phyloP scores from a whole-genome alignment of 768 basidiomycete species.

The Mycena belliarum region DNA sequence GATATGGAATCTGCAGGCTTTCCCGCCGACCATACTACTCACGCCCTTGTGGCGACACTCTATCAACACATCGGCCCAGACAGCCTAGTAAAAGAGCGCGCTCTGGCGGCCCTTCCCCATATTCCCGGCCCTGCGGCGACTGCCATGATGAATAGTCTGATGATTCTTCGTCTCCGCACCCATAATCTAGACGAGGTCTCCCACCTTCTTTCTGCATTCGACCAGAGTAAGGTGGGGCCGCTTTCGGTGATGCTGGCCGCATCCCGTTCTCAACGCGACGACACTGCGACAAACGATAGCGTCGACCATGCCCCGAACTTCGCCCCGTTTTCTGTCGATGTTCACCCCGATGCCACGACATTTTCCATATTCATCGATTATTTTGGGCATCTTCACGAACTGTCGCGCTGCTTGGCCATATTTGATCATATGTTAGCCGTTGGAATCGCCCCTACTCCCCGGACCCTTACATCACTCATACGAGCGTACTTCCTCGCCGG shows the following conservation, averaged over 20 bases:
- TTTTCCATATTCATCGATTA: constrained; percentile 65
- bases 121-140: constrained; percentile 45
- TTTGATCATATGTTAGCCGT: constrained; percentile 46
- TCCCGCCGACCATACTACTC: constrained; percentile 55
- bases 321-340: constrained; percentile 13
- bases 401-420: constrained; percentile 46
- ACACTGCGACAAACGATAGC: neutral
- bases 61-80: constrained; percentile 62
- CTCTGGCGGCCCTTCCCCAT: constrained; percentile 46
- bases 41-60: constrained; percentile 55
- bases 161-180: constrained; percentile 59
- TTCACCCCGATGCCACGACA: constrained; percentile 57
- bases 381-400: constrained; percentile 44
- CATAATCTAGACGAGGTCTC: constrained; percentile 49
- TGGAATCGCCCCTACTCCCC: constrained; percentile 46
- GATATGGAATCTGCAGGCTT: constrained; percentile 60
- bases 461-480: constrained; percentile 54
- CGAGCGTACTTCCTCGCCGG: constrained; percentile 53
- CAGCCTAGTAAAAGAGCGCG: constrained; percentile 50
- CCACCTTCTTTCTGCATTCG: constrained; percentile 42
- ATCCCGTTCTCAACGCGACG: constrained; percentile 8
- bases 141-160: constrained; percentile 68
- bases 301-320: neutral
- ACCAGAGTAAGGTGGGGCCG: constrained; percentile 12
- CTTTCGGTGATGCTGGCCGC: constrained; percentile 15